Evolutionary conservation across 2,329 filamentous ascomycete genomes (phyloP).

Genomic region (Phyllosticta ampelicida): DNA sequence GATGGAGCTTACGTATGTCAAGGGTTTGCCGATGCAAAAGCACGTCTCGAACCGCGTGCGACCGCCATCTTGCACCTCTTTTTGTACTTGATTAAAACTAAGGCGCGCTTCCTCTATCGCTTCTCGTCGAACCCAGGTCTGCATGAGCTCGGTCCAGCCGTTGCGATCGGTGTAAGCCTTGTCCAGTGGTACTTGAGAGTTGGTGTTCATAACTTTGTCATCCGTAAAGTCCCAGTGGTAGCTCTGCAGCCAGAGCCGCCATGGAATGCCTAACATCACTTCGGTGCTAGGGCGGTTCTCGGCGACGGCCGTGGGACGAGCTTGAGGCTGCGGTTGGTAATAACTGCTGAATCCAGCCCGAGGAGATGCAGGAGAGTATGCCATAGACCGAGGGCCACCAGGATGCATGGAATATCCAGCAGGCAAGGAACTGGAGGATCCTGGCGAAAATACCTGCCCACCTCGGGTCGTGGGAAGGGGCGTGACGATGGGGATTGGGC

Average conservation of each 20-base stretch:
- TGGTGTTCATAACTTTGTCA: constrained; percentile 20
- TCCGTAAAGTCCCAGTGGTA: constrained; percentile 28
- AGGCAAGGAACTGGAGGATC: constrained; percentile 14
- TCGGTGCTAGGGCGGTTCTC: constrained; percentile 21
- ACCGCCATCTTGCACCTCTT: constrained; percentile 21
- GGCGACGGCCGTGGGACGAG: constrained; percentile 18
- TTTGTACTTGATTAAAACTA: constrained; percentile 22
- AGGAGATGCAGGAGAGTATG: constrained; percentile 17
- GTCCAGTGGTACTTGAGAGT: constrained; percentile 20
- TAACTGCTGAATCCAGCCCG: constrained; percentile 15
- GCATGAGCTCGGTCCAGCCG: constrained; percentile 26
- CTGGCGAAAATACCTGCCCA: constrained; percentile 14
- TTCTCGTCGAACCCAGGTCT: constrained; percentile 29
- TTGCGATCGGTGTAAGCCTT: constrained; percentile 20
- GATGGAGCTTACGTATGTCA: constrained; percentile 20
- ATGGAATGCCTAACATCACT: constrained; percentile 26
- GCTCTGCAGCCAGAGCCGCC: constrained; percentile 23
- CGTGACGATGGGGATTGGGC: neutral
- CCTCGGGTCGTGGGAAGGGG: neutral
- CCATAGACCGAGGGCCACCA: constrained; percentile 5
- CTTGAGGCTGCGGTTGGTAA: neutral
- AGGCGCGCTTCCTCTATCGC: constrained; percentile 25
- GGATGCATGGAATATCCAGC: constrained; percentile 1
- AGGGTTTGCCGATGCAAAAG: constrained; percentile 24
- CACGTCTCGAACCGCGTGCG: constrained; percentile 24